Base-by-base conservation (phyloP, 768 basidiomycete species). In the Strobilomyces confusus region DNA sequence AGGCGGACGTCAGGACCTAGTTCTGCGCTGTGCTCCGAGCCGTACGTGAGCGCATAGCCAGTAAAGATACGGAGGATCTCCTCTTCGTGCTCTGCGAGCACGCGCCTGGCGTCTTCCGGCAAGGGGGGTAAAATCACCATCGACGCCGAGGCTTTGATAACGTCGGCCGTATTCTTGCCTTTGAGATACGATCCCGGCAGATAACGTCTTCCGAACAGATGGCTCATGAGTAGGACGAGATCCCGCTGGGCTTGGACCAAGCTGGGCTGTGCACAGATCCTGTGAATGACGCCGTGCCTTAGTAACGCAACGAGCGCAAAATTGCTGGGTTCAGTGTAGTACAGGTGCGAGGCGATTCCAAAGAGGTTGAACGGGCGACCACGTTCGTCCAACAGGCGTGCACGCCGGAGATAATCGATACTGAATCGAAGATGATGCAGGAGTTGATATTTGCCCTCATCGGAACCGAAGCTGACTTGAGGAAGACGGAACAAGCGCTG, bases 261-360 rank as follows among this genome's bases (percentile, higher is more conserved):
- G 37, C 68, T 70, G 9, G 59, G 19, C 48, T 80, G 73, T n/a
- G 61, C 58, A 65, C 84, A 84, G 32, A 88, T 76, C 0, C 69
- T 57, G 63, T 87, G 87, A 9, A 89, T 50, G 44, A 80, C 74
- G 9, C 86, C 86, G 5, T 70, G 70, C 32, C 79, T 79, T 38
- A 88, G 67, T 15, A 89, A 73, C 1, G 75, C 63, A 11, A 84
- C 78, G 2, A 88, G 67, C 0, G 86, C 86, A 36, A 89, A 74
- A 65, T 87, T 88, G 69, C 78, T 80, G 1, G 87, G 86, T 63
- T 89, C 86, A n/a, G n/a, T n/a, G n/a, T n/a, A n/a, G 1, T 80
- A 83, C 29, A 84, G 69, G 56, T 80, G 81, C 1, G 80, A 72
- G 0, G 79, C 78, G 12, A 83, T 69, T 0, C 74, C 78, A 53